A percentile compares a stretch with the other conserved stretches of the same genome.
phyloP scores from a whole-genome alignment of 257 asterid genomes.

The Orobanche coerulescens region DNA sequence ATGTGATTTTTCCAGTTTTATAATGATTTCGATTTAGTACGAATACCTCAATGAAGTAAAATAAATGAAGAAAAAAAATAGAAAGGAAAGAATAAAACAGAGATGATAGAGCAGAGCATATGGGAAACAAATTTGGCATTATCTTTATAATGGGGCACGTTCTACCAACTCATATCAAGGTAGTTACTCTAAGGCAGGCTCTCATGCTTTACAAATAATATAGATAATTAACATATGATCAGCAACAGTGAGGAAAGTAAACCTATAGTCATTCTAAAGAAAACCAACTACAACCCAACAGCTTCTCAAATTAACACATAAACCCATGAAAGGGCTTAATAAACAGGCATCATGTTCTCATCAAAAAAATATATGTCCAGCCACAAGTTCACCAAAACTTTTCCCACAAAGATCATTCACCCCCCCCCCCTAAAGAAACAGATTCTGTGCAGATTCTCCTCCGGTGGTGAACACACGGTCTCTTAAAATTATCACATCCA shows the following conservation, averaged over 20 bases:
- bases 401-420: neutral
- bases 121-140: neutral
- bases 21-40: neutral
- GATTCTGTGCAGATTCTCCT: neutral
- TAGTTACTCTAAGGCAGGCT: neutral
- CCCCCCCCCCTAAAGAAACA: slow-evolving; percentile 2
- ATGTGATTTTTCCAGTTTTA: neutral
- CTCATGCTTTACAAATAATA: neutral
- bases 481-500: neutral
- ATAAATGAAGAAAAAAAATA: neutral
- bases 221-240: neutral
- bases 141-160: neutral
- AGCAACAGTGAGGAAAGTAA: slow-evolving; percentile 3
- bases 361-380: neutral
- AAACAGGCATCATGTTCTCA: neutral
- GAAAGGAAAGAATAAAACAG: neutral
- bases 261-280: neutral
- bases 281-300: neutral
- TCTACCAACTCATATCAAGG: neutral
- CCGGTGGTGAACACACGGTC: neutral
- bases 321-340: neutral
- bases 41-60: neutral
- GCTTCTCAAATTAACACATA: neutral
- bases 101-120: neutral
- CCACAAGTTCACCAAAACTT: neutral